Conservation (phyloP, 1,284 basidiomycete genomes). For the Porodaedalea pini region DNA sequence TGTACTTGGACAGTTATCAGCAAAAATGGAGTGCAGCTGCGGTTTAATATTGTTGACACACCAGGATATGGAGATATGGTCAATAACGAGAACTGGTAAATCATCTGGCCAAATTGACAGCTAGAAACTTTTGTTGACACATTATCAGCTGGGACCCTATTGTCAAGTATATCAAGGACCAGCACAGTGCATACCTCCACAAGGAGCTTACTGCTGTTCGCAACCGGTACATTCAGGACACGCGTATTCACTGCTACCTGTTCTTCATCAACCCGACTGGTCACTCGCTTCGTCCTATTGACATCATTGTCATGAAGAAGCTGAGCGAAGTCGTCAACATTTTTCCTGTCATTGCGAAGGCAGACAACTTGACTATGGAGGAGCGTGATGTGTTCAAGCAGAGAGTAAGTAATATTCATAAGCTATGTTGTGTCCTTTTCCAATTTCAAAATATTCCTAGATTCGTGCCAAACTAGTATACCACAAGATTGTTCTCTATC, state of each 20-base stretch:
- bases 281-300: constrained; percentile 89
- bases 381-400: constrained; percentile 93
- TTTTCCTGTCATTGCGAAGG: constrained; percentile 97
- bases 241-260: constrained; percentile 95
- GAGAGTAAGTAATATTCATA: constrained; percentile 52
- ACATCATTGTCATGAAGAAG: constrained; percentile 99
- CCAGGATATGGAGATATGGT: constrained; percentile 98
- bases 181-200: constrained; percentile 97
- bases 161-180: constrained; percentile 98
- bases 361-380: constrained; percentile 92
- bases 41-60: constrained; percentile 98
- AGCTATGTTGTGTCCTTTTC: background rate
- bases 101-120: constrained; percentile 19
- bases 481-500: constrained; percentile 93
- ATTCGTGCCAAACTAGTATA: constrained; percentile 92
- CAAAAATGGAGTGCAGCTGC: constrained; percentile 93
- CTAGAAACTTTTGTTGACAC: background rate
- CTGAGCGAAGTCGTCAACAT: constrained; percentile 98
- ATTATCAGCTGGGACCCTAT: constrained; percentile 90
- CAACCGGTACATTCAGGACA: constrained; percentile 97
- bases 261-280: constrained; percentile 99
- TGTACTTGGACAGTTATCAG: constrained; percentile 67
- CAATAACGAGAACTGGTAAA: constrained; percentile 97
- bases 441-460: constrained; percentile 36
- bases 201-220: constrained; percentile 99